Conservation (phyloP, 305 asterid species). For the Rubia balearica region DNA sequence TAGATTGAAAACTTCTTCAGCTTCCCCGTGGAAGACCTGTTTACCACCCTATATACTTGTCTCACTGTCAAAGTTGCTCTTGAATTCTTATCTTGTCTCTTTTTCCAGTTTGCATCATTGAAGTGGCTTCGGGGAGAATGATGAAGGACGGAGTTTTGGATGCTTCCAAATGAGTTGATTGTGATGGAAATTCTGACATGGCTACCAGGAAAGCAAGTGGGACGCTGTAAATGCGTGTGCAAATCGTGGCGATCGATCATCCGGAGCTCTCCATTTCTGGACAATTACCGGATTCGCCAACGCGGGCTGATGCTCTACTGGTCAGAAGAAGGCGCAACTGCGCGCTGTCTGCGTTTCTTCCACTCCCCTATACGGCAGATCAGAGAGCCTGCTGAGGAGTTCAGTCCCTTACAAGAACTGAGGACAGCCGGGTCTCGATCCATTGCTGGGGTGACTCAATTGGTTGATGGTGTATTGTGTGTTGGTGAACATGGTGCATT, state of each 20-base stretch:
- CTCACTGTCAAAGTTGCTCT: no score
- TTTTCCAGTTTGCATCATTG: background rate
- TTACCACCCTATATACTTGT: no score
- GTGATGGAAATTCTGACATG: background rate
- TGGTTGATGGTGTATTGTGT: background rate
- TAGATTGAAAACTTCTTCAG: no score
- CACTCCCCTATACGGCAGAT: slow-evolving; percentile 1
- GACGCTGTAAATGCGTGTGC: slow-evolving; percentile 2
- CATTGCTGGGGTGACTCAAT: background rate
- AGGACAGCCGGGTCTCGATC: background rate
- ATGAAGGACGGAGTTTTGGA: background rate
- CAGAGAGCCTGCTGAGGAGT: background rate
- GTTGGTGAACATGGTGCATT: background rate
- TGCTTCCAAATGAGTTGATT: slow-evolving; percentile 1
- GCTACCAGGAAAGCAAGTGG: slow-evolving; percentile 2
- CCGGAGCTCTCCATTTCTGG: background rate
- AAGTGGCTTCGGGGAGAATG: background rate
- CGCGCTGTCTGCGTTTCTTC: background rate
- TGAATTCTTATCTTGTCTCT: no score
- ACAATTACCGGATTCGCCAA: background rate
- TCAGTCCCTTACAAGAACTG: background rate
- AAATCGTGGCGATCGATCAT: slow-evolving; percentile 2
- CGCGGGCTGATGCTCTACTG: background rate
- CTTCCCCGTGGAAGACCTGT: no score
- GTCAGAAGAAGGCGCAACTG: background rate